A percentile compares a stretch with the other conserved stretches of the same genome.
Evolutionary conservation across 805 yeast genomes (phyloP).

Genomic region (Suhomyces kilbournensis): DNA sequence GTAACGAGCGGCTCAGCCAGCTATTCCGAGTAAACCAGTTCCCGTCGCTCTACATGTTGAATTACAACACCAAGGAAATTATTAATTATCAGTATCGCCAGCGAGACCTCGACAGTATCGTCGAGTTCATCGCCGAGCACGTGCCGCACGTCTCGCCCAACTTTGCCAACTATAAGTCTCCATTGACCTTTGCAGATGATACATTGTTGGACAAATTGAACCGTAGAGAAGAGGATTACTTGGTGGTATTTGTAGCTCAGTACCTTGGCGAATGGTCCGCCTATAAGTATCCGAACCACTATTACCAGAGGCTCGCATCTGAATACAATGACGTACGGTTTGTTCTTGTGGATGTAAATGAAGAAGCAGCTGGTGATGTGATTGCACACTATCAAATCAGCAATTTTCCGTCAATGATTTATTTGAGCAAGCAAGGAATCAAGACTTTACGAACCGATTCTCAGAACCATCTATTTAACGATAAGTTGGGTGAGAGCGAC

Average conservation of each 20-base stretch:
- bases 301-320: conserved; percentile 27
- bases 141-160: conserved; percentile 19
- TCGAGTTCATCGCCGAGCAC: conserved; percentile 11
- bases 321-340: conserved; percentile 14
- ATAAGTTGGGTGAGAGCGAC: conserved; percentile 14
- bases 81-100: conserved; percentile 30
- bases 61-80: conserved; percentile 39
- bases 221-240: conserved; percentile 7
- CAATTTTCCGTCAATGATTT: conserved; percentile 32
- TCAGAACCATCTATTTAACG: conserved; percentile 15
- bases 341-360: conserved; percentile 24
- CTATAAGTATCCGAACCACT: conserved; percentile 33
- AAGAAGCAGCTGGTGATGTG: conserved; percentile 15
- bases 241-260: conserved; percentile 25
- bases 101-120: conserved; percentile 18
- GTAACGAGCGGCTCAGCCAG: conserved; percentile 29
- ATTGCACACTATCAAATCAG: conserved; percentile 25
- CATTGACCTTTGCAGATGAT: not conserved
- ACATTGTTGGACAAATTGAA: not conserved
- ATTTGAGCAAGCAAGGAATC: conserved; percentile 22
- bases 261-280: conserved; percentile 30
- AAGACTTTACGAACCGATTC: conserved; percentile 22
- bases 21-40: conserved; percentile 42
- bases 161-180: conserved; percentile 17
- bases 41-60: conserved; percentile 50